Evolutionary conservation across 257 asterid genomes (phyloP).

Genomic region (Verbena officinalis): DNA sequence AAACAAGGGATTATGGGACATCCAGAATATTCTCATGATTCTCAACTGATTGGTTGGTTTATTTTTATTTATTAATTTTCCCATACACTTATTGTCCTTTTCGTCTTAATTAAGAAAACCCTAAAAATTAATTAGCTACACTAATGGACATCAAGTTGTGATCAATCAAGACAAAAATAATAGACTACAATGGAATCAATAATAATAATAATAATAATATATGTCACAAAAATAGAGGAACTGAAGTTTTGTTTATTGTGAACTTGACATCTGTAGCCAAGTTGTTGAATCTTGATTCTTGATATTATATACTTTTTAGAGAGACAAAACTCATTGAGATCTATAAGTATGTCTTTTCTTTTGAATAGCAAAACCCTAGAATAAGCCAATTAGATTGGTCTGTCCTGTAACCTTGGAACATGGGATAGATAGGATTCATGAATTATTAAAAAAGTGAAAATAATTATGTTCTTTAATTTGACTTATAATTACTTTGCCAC

Average conservation of each 20-base stretch:
- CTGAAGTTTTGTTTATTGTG: constrained; percentile 23
- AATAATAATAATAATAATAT: constrained; percentile 4
- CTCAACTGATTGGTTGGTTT: constrained; percentile 16
- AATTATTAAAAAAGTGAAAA: neutral
- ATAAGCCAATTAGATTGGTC: constrained; percentile 28
- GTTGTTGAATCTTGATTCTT: constrained; percentile 18
- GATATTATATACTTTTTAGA: neutral
- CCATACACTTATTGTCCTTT: neutral
- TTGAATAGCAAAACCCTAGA: constrained; percentile 31
- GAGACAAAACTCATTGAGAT: constrained; percentile 35
- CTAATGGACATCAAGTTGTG: neutral
- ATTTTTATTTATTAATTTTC: constrained; percentile 18
- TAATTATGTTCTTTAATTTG: neutral
- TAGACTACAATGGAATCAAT: constrained; percentile 24
- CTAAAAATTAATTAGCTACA: too few relatives aligned
- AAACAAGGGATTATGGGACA: constrained; percentile 30
- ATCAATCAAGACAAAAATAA: constrained; percentile 19
- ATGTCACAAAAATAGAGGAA: constrained; percentile 30
- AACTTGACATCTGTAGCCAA: constrained; percentile 28
- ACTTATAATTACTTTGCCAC: constrained; percentile 25
- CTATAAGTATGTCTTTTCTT: constrained; percentile 43
- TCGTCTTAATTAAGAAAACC: neutral
- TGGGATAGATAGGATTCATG: constrained; percentile 13
- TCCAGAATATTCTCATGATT: constrained; percentile 38
- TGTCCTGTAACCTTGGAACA: constrained; percentile 48